These are phyloP conservation scores for Penicillium sp. DNA, from an alignment of 2,329 filamentous ascomycete species.

Conservation along the genomic window DNA sequence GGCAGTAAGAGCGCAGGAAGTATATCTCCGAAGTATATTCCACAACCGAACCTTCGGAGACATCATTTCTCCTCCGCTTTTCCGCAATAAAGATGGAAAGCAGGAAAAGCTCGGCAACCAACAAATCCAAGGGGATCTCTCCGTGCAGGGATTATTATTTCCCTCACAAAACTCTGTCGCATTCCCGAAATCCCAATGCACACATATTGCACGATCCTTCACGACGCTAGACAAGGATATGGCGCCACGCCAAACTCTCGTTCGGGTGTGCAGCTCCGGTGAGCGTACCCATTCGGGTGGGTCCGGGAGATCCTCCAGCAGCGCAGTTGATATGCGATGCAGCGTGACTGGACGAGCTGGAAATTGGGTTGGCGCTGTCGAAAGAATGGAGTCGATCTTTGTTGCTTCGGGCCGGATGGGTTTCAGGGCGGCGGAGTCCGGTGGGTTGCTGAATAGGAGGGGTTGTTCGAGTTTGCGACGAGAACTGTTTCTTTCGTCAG, in stretches of 20 bases:
- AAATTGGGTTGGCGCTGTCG: slow-evolving; percentile 5
- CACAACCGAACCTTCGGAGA: background rate
- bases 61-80: background rate
- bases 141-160: slow-evolving; percentile 1
- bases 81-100: background rate
- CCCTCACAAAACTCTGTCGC: background rate
- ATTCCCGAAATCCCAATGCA: background rate
- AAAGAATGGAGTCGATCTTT: slow-evolving; percentile 3
- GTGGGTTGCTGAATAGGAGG: background rate
- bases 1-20: background rate
- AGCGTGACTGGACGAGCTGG: background rate
- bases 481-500: background rate
- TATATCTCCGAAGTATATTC: background rate
- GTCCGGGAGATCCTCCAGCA: slow-evolving; percentile 8
- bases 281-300: background rate
- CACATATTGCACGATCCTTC: background rate
- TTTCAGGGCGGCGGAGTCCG: slow-evolving; percentile 9
- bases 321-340: background rate
- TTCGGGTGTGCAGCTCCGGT: slow-evolving; percentile 7
- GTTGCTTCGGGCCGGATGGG: slow-evolving; percentile 9
- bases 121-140: background rate
- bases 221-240: slow-evolving; percentile 5
- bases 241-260: slow-evolving; percentile 3
- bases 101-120: too few relatives aligned
- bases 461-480: background rate